These are phyloP conservation scores for Phlebiopsis gigantea DNA, from an alignment of 768 basidiomycete species.

Conservation along the genomic window DNA sequence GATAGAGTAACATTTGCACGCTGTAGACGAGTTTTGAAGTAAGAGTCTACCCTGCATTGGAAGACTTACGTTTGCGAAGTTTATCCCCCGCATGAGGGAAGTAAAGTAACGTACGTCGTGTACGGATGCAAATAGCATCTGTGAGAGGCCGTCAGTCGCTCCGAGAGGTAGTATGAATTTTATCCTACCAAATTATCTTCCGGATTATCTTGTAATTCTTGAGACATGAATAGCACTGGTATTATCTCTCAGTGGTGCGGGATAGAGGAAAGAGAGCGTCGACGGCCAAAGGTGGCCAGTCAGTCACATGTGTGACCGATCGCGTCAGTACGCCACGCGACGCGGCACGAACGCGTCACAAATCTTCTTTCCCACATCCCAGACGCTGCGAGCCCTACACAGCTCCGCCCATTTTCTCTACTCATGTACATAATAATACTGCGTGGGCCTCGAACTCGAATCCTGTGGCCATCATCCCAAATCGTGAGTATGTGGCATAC, in stretches of 20 bases:
- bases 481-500: no score
- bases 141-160: not conserved
- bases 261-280: not conserved
- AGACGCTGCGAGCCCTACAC: no score
- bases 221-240: no score
- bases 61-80: slow-evolving; percentile 65
- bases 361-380: no score
- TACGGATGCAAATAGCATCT: slow-evolving; percentile 67
- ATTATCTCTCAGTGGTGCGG: not conserved
- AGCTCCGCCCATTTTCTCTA: no score
- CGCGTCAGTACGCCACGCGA: not conserved
- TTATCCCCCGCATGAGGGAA: slow-evolving; percentile 74
- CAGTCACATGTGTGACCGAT: not conserved
- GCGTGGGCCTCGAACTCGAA: no score
- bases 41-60: not conserved
- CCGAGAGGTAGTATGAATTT: not conserved
- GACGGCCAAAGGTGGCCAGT: no score
- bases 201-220: not conserved
- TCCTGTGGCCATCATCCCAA: no score
- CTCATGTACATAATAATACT: no score
- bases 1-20: slow-evolving; percentile 73
- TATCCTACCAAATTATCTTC: not conserved
- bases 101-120: slow-evolving; percentile 82
- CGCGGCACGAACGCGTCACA: no score
- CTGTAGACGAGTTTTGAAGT: slow-evolving; percentile 27